These are phyloP conservation scores for Schizosaccharomyces lindneri DNA, from an alignment of 805 yeast genomes.

Conservation along the genomic window DNA sequence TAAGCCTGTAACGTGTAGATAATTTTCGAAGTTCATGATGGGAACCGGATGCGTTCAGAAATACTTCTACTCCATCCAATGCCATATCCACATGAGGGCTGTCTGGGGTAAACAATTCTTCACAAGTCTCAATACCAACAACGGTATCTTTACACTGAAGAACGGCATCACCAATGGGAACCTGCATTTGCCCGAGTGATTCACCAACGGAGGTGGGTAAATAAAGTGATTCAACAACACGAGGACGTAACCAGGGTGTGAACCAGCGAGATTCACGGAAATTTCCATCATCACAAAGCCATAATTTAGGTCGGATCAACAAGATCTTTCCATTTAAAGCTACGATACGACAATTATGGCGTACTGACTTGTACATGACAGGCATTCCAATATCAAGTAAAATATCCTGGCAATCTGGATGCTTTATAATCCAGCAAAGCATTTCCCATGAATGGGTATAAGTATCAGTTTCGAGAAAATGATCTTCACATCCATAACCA, in stretches of 20 bases:
- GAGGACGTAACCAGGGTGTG: constrained; percentile 75
- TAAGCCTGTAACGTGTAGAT: constrained; percentile 59
- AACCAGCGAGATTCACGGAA: constrained; percentile 94
- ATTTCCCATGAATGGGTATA: constrained; percentile 87
- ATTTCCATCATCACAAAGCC: constrained; percentile 92
- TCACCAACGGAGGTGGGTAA: constrained; percentile 48
- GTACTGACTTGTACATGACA: constrained; percentile 56
- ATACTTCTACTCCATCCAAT: constrained; percentile 88
- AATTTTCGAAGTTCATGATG: constrained; percentile 88
- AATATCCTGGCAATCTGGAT: constrained; percentile 49
- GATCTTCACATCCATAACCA: constrained; percentile 57
- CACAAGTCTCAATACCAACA: constrained; percentile 95
- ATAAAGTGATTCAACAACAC: constrained; percentile 43
- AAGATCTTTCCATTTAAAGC: constrained; percentile 58
- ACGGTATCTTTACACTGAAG: constrained; percentile 64
- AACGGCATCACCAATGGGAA: constrained; percentile 77
- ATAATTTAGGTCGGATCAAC: constrained; percentile 73
- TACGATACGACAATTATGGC: constrained; percentile 75
- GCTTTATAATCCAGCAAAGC: constrained; percentile 47
- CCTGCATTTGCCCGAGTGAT: constrained; percentile 40
- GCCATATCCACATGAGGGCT: constrained; percentile 85
- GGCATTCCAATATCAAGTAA: constrained; percentile 90
- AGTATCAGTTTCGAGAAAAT: constrained; percentile 71
- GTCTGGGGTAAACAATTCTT: constrained; percentile 87
- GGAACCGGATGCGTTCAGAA: constrained; percentile 90